A percentile compares a stretch with the other conserved stretches of the same genome.
These are phyloP conservation scores for Botrytis cinerea DNA, from an alignment of 2,329 filamentous ascomycete species.

Conservation along the genomic window DNA sequence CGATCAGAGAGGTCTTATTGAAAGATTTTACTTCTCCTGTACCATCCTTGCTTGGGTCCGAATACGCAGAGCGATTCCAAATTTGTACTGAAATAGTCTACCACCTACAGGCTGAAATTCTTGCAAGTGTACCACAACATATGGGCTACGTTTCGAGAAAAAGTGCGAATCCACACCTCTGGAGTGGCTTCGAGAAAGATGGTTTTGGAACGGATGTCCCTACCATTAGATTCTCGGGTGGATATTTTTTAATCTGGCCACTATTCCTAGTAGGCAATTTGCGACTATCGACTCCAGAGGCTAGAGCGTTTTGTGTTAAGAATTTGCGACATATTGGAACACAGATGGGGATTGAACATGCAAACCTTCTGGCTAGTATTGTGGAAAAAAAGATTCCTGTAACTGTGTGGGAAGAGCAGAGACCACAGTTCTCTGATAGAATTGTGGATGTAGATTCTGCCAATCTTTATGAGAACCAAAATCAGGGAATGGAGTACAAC, in stretches of 20 bases:
- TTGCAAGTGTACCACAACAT: constrained; percentile 38
- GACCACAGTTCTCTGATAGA: too few relatives aligned
- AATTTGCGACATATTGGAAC: constrained; percentile 33
- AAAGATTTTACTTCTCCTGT: constrained; percentile 13
- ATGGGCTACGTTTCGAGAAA: constrained; percentile 11
- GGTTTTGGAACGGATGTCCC: constrained; percentile 1
- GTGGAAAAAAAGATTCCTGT: constrained; percentile 23
- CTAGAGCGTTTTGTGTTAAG: constrained; percentile 30
- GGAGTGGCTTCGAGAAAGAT: not conserved
- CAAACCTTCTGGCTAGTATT: constrained; percentile 31
- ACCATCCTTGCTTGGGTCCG: constrained; percentile 27
- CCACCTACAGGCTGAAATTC: constrained; percentile 33
- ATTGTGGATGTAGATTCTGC: not conserved
- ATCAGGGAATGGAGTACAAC: too few relatives aligned
- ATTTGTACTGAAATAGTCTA: constrained; percentile 28
- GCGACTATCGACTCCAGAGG: constrained; percentile 26
- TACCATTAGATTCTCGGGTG: constrained; percentile 28
- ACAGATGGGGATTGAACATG: constrained; percentile 36
- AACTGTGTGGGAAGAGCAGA: constrained; percentile 21
- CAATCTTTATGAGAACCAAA: not conserved
- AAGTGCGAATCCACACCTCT: not conserved
- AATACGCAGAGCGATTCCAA: constrained; percentile 24
- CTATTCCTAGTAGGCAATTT: constrained; percentile 35
- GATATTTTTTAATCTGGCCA: constrained; percentile 39
- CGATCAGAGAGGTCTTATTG: constrained; percentile 32